Percentiles rank a stretch among this genome's conserved stretches.
These are phyloP conservation scores for Wickerhamomyces sydowiorum DNA, from an alignment of 805 yeast species.

Conservation along the genomic window DNA sequence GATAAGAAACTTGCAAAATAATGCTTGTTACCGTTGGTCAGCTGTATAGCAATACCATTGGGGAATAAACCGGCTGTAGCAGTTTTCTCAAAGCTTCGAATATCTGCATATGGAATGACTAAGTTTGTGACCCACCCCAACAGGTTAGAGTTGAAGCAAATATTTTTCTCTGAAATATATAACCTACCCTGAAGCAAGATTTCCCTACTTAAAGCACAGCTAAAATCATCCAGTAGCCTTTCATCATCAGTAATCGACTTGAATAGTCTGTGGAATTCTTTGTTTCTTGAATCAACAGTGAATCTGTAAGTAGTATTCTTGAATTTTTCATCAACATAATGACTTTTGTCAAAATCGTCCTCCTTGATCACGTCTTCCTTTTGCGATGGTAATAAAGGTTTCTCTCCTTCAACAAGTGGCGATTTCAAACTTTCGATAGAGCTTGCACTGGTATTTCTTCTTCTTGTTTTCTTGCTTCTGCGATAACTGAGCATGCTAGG, in stretches of 20 bases:
- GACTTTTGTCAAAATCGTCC: conserved; percentile 25
- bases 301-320: conserved; percentile 54
- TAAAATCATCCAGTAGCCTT: conserved; percentile 74
- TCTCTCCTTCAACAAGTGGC: conserved; percentile 15
- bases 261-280: conserved; percentile 75
- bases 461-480: conserved; percentile 7
- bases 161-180: conserved; percentile 68
- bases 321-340: conserved; percentile 54
- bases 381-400: conserved; percentile 4
- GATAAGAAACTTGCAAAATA: conserved; percentile 84
- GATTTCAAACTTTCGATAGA: conserved; percentile 15
- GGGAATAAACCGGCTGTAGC: conserved; percentile 87
- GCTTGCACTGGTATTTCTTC: conserved; percentile 13
- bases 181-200: conserved; percentile 83
- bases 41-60: conserved; percentile 58
- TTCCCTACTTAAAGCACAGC: conserved; percentile 86
- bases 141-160: conserved; percentile 83
- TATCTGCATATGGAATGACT: conserved; percentile 64
- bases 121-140: conserved; percentile 89
- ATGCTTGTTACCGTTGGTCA: conserved; percentile 45
- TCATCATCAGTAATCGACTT: conserved; percentile 63
- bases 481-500: conserved; percentile 23
- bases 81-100: conserved; percentile 69
- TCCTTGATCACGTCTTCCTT: neutral
- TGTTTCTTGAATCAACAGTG: conserved; percentile 59